Conservation (phyloP, 208 protist species). For the Kentomonas sorsogonicus region DNA sequence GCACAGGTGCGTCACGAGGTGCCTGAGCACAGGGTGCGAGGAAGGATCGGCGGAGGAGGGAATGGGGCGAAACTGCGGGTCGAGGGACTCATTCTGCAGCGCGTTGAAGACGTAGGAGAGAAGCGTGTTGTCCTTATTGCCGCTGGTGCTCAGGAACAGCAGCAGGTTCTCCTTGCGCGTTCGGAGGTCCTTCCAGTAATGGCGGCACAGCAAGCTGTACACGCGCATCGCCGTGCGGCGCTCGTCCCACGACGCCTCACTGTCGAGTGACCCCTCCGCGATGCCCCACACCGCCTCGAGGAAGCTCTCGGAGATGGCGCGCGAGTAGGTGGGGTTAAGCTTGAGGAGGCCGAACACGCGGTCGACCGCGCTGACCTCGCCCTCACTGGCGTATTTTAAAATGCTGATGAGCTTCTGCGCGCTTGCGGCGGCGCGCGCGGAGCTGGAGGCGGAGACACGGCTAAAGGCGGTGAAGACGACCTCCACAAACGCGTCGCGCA, state of each 20-base stretch:
- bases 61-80: constrained; percentile 69
- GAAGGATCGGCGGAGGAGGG: constrained; percentile 30
- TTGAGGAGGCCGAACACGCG: constrained; percentile 74
- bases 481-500: constrained; percentile 83
- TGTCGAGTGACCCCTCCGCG: constrained; percentile 67
- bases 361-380: constrained; percentile 81
- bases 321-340: constrained; percentile 43
- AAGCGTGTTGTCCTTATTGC: constrained; percentile 76
- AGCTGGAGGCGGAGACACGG: constrained; percentile 41
- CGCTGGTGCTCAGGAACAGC: constrained; percentile 47
- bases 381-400: constrained; percentile 63
- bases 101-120: constrained; percentile 73
- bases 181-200: constrained; percentile 63
- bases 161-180: constrained; percentile 64
- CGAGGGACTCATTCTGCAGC: constrained; percentile 61
- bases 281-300: constrained; percentile 84
- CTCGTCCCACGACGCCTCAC: constrained; percentile 42
- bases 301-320: constrained; percentile 62
- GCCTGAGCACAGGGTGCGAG: constrained; percentile 50
- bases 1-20: constrained; percentile 78
- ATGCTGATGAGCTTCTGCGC: constrained; percentile 76
- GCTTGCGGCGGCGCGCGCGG: constrained; percentile 55
- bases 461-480: constrained; percentile 75
- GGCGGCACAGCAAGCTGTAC: constrained; percentile 78
- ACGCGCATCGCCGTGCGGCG: constrained; percentile 82